phyloP scores from a whole-genome alignment of 371 early-diverging fungal species.

The Parasitella parasitica region DNA sequence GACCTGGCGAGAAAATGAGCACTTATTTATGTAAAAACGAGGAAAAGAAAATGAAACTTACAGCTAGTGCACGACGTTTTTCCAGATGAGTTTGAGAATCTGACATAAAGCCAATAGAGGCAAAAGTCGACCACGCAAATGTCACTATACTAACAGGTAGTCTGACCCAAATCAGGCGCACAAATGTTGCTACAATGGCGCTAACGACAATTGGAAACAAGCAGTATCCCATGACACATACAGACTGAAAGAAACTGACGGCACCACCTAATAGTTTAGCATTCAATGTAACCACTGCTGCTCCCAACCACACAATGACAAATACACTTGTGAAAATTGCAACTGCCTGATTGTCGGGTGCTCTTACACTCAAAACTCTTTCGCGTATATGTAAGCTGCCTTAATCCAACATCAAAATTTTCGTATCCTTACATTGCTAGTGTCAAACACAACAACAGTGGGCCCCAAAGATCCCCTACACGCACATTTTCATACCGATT shows the following conservation, averaged over 20 bases:
- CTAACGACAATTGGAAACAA: slow-evolving; percentile 86
- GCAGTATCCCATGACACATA: slow-evolving; percentile 95
- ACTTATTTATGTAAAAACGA: too few species aligned
- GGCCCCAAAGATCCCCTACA: slow-evolving; percentile 95
- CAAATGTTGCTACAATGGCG: slow-evolving; percentile 67
- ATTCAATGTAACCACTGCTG: slow-evolving; percentile 91
- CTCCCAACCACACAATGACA: slow-evolving; percentile 89
- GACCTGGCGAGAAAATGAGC: too few species aligned
- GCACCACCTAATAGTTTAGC: slow-evolving; percentile 90
- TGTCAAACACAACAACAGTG: slow-evolving; percentile 84
- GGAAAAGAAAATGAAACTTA: too few species aligned
- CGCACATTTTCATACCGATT: neutral
- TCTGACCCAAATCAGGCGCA: slow-evolving; percentile 62
- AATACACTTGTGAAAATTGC: slow-evolving; percentile 90
- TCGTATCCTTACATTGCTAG: slow-evolving; percentile 72
- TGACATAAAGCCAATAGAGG: slow-evolving; percentile 87
- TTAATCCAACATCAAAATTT: neutral
- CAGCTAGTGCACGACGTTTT: slow-evolving; percentile 79
- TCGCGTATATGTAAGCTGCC: too few species aligned
- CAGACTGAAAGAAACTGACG: slow-evolving; percentile 91
- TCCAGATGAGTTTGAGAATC: slow-evolving; percentile 68
- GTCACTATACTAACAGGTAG: slow-evolving; percentile 68
- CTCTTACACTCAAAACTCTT: slow-evolving; percentile 65
- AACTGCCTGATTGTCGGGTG: slow-evolving; percentile 71
- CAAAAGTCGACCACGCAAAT: slow-evolving; percentile 85